phyloP scores from a whole-genome alignment of 2,329 filamentous ascomycete species.

The Fusarium sulawesiense region DNA sequence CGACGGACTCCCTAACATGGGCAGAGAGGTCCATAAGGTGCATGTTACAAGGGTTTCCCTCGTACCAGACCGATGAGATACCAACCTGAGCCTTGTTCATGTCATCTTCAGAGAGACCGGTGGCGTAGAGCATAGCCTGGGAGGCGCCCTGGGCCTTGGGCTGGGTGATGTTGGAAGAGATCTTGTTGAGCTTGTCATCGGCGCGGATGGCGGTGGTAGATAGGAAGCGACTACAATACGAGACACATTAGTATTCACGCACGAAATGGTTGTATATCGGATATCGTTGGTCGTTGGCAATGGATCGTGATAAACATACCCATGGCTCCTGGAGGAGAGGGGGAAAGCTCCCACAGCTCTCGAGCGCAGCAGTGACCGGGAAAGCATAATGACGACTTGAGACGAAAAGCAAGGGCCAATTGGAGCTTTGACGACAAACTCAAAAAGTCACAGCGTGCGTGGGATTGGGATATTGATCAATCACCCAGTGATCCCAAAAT shows the following conservation, averaged over 20 bases:
- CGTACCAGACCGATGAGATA: conserved; percentile 98
- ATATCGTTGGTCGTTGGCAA: neutral
- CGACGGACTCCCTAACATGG: conserved; percentile 72
- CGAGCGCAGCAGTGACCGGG: conserved; percentile 46
- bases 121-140: conserved; percentile 98
- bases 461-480: conserved; percentile 3
- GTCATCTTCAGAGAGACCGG: conserved; percentile 84
- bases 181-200: conserved; percentile 78
- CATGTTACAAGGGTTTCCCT: conserved; percentile 99
- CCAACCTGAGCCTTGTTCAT: conserved; percentile 98
- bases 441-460: conserved; percentile 17
- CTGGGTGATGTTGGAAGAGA: conserved; percentile 89
- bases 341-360: conserved; percentile 46
- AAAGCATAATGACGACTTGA: conserved; percentile 44
- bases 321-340: conserved; percentile 42
- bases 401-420: conserved; percentile 33
- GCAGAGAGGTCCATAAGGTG: conserved; percentile 91
- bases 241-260: conserved; percentile 3
- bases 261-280: neutral
- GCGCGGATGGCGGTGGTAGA: conserved; percentile 61
- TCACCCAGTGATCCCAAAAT: conserved; percentile 15
- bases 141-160: conserved; percentile 98
- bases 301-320: conserved; percentile 38
- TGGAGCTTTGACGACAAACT: conserved; percentile 27
- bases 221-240: conserved; percentile 58